Conservation (phyloP, 192 early-diverging fungal species). For the Coemansia sp. region DNA sequence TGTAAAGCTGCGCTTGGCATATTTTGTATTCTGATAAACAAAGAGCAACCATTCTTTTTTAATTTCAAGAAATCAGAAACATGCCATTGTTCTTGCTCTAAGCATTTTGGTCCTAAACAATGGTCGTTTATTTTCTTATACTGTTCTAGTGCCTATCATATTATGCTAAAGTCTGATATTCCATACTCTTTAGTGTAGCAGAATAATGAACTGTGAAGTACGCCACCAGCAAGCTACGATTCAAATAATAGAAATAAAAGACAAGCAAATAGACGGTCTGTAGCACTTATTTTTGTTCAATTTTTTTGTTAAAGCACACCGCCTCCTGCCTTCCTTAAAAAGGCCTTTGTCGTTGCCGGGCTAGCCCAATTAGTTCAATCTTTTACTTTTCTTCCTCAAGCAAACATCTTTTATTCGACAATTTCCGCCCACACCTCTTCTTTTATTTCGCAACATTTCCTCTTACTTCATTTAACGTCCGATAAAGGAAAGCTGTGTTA, state of each 20-base stretch:
- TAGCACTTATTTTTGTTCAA: background rate
- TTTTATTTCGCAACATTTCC: slow-evolving; percentile 6
- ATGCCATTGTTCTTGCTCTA: background rate
- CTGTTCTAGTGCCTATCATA: background rate
- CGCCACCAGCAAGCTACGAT: background rate
- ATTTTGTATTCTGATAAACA: background rate
- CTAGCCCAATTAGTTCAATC: background rate
- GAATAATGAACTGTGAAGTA: background rate
- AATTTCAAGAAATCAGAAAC: background rate
- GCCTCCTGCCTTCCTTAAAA: background rate
- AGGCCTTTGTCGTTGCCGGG: background rate
- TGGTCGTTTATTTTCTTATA: background rate
- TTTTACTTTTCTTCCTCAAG: background rate
- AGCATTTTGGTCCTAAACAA: background rate
- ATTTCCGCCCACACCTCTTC: background rate
- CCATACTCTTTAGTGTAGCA: background rate
- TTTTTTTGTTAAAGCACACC: background rate
- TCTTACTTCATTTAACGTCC: background rate
- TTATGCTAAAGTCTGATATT: background rate
- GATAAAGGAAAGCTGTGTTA: background rate
- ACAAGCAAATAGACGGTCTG: background rate
- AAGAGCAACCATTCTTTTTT: background rate
- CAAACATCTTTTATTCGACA: slow-evolving; percentile 1
- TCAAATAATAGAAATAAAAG: background rate
- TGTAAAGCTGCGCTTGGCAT: too few relatives aligned